A percentile compares a stretch with the other conserved stretches of the same genome.
Evolutionary conservation across 1,284 basidiomycete genomes (phyloP).

Genomic region (Rhodotorula sp.): DNA sequence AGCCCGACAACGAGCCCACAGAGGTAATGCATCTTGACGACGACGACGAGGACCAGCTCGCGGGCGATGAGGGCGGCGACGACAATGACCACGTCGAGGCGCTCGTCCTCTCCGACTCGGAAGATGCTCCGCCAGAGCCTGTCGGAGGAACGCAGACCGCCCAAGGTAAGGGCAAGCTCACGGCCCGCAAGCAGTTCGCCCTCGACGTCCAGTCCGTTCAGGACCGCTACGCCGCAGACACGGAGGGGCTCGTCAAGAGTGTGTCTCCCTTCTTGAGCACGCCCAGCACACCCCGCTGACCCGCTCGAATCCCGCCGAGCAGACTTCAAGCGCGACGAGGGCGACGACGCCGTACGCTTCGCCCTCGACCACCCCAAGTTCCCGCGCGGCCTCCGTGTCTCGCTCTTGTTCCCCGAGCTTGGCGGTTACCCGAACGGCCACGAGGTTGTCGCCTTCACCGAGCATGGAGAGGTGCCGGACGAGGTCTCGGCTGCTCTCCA

Average conservation of each 20-base stretch:
- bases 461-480: constrained; percentile 18
- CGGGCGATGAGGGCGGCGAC: not conserved
- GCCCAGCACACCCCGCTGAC: not conserved
- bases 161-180: constrained; percentile 35
- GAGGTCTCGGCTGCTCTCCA: constrained; percentile 21
- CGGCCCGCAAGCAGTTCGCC: constrained; percentile 34
- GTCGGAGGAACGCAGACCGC: not conserved
- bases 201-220: constrained; percentile 14
- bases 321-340: constrained; percentile 35
- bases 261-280: not conserved
- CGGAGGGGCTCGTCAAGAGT: constrained; percentile 18
- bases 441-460: constrained; percentile 34
- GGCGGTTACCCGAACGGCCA: constrained; percentile 32
- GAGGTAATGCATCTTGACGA: not conserved
- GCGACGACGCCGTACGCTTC: constrained; percentile 33
- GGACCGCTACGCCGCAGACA: constrained; percentile 7
- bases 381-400: constrained; percentile 20
- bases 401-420: constrained; percentile 38
- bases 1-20: not conserved
- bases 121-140: not conserved
- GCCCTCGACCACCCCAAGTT: constrained; percentile 17
- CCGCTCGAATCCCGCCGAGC: not conserved
- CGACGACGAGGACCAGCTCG: not conserved
- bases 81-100: not conserved
- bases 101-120: not conserved